Evolutionary conservation across 1,139 yeast species (phyloP).

Genomic region (Schizosaccharomyces versatilis): DNA sequence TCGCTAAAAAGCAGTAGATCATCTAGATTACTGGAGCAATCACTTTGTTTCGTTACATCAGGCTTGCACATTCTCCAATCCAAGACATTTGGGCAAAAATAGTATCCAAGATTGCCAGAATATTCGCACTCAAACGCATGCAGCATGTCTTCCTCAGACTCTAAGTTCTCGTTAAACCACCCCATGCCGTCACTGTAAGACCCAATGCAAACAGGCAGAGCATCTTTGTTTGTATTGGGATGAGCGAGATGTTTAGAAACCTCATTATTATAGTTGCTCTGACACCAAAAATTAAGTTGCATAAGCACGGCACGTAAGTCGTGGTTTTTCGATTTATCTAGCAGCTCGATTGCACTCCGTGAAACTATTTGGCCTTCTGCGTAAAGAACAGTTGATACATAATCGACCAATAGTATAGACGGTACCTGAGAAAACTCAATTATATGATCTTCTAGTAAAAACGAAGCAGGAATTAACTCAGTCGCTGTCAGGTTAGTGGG

Average conservation of each 20-base stretch:
- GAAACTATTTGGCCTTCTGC: not conserved
- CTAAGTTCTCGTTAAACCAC: not conserved
- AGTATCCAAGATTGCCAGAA: no score
- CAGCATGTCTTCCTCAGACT: not conserved
- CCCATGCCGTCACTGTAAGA: not conserved
- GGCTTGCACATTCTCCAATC: no score
- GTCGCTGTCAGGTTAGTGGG: not conserved
- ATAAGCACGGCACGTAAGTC: not conserved
- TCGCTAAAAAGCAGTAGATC: no score
- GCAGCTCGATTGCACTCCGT: not conserved
- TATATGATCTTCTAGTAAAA: not conserved
- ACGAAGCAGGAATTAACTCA: not conserved
- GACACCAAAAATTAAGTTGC: constrained; percentile 1
- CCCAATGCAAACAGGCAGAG: not conserved
- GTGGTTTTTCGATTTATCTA: not conserved
- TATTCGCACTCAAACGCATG: not conserved
- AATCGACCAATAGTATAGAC: not conserved
- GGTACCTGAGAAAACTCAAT: not conserved
- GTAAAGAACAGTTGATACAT: not conserved
- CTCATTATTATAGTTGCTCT: not conserved
- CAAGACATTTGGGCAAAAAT: no score
- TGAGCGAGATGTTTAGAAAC: no score
- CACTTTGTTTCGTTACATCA: no score
- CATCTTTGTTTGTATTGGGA: no score
- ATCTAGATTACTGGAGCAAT: no score